Percentiles rank a stretch among this genome's conserved stretches.
These are phyloP conservation scores for Pseudocercospora crystallina DNA, from an alignment of 2,329 filamentous ascomycete species.

Conservation along the genomic window DNA sequence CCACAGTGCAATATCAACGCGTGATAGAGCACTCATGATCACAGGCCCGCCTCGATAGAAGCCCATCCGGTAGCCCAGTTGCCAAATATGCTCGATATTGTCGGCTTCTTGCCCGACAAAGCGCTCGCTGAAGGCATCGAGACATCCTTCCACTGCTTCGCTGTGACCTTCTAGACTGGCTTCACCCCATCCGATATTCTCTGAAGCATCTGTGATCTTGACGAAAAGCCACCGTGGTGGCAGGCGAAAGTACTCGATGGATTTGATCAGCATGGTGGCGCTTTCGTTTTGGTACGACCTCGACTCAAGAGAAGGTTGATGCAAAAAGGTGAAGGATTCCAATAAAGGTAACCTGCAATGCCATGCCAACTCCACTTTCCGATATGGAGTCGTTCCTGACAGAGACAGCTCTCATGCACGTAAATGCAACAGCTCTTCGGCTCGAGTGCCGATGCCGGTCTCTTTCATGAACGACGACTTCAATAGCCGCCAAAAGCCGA, in stretches of 20 bases:
- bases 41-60: constrained; percentile 79
- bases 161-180: constrained; percentile 71
- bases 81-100: constrained; percentile 80
- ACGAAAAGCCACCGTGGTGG: constrained; percentile 76
- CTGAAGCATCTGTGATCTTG: constrained; percentile 68
- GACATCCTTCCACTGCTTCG: constrained; percentile 70
- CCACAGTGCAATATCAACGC: constrained; percentile 78
- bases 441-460: no score
- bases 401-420: no score
- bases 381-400: no score
- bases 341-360: no score
- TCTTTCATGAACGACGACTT: no score
- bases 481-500: no score
- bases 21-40: constrained; percentile 75
- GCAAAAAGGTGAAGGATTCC: no score
- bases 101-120: constrained; percentile 69
- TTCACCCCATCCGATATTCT: constrained; percentile 51
- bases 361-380: no score
- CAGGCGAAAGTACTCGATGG: constrained; percentile 72
- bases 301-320: no score
- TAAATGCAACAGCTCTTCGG: no score
- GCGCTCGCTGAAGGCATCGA: constrained; percentile 64
- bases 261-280: constrained; percentile 54
- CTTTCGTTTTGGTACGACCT: no score
- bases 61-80: constrained; percentile 64